These are phyloP conservation scores for Marasmius sp. DNA, from an alignment of 1,284 basidiomycete species.

Conservation along the genomic window DNA sequence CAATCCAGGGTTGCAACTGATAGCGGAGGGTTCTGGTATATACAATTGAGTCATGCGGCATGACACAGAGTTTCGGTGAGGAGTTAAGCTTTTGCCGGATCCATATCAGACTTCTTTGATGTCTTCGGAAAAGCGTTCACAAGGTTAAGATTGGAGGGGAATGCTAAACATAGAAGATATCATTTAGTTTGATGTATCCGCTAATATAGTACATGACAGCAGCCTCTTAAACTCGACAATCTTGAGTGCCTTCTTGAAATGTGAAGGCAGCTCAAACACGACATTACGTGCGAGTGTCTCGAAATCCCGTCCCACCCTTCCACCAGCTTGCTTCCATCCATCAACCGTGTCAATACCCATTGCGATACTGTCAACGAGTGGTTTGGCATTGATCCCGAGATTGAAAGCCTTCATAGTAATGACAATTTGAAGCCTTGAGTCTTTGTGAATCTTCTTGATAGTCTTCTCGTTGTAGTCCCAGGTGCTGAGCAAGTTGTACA, in stretches of 20 bases:
- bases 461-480: neutral
- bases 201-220: neutral
- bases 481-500: neutral
- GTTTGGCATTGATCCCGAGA: neutral
- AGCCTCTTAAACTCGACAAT: neutral
- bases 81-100: neutral
- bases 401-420: slow-evolving; percentile 4
- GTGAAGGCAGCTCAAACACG: neutral
- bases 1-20: neutral
- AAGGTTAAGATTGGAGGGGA: neutral
- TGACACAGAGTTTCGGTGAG: neutral
- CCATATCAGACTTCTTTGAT: neutral
- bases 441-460: neutral
- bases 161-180: neutral
- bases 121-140: neutral
- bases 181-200: neutral
- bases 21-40: slow-evolving; percentile 7
- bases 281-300: neutral
- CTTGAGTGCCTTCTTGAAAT: neutral
- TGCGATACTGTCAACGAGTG: neutral
- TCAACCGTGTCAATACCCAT: neutral
- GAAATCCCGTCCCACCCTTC: neutral
- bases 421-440: neutral
- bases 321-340: neutral
- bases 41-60: neutral